Conservation (phyloP, 768 basidiomycete genomes). For the Leccinum subtestaceum region DNA sequence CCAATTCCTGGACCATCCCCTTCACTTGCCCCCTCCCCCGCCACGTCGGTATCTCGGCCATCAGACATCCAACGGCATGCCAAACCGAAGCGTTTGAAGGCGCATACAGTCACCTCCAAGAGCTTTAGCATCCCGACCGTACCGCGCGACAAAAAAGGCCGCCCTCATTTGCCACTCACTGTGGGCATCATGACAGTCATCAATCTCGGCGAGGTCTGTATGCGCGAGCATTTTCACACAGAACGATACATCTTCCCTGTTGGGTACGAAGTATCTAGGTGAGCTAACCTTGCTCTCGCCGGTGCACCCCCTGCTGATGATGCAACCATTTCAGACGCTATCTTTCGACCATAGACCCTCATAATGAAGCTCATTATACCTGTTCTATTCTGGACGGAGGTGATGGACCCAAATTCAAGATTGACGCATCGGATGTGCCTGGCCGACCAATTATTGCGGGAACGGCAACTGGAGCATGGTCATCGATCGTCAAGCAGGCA, state of each 20-base stretch:
- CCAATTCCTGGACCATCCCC: constrained; percentile 26
- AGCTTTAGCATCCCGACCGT: constrained; percentile 77
- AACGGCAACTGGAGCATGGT: constrained; percentile 89
- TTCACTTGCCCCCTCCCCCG: constrained; percentile 15
- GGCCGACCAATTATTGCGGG: constrained; percentile 75
- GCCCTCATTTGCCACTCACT: constrained; percentile 72
- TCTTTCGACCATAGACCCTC: constrained; percentile 69
- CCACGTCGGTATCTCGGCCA: constrained; percentile 22
- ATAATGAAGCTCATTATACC: constrained; percentile 66
- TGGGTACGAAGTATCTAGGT: constrained; percentile 82
- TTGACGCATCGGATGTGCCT: constrained; percentile 68
- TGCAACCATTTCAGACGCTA: constrained; percentile 54
- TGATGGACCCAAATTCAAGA: constrained; percentile 84
- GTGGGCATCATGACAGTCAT: constrained; percentile 88
- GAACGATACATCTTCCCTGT: constrained; percentile 89
- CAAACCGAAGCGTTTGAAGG: constrained; percentile 77
- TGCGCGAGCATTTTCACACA: constrained; percentile 83
- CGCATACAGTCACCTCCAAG: constrained; percentile 77
- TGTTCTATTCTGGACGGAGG: constrained; percentile 85
- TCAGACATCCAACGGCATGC: constrained; percentile 39
- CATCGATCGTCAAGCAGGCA: constrained; percentile 77
- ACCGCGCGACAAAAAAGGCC: constrained; percentile 67
- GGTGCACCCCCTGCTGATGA: constrained; percentile 1
- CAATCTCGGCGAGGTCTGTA: constrained; percentile 70
- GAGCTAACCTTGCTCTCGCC: constrained; percentile 16